Evolutionary conservation across 2,329 filamentous ascomycete genomes (phyloP).

Genomic region (Apiospora koreana): DNA sequence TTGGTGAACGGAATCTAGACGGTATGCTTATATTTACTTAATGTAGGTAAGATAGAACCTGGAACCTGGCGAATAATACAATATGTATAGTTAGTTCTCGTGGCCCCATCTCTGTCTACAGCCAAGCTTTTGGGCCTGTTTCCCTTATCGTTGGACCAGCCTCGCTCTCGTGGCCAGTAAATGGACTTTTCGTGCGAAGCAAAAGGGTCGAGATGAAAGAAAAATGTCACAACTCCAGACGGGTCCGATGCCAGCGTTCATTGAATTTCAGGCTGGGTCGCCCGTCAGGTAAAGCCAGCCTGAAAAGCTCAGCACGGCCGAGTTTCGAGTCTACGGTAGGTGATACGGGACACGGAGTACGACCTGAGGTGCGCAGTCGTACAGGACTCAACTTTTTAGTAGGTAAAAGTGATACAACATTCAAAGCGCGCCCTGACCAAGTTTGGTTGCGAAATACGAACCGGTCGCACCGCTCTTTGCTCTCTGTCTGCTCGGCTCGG

Average conservation of each 20-base stretch:
- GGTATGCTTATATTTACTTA: too few species aligned
- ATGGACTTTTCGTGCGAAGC: neutral
- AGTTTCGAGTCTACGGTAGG: neutral
- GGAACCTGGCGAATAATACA: neutral
- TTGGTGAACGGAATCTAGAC: too few species aligned
- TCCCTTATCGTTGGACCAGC: neutral
- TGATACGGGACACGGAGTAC: neutral
- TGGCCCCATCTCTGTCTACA: neutral
- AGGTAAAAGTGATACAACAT: neutral
- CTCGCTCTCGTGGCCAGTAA: neutral
- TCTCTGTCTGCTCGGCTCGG: too few species aligned
- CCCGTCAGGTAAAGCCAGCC: neutral
- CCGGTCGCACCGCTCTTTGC: neutral
- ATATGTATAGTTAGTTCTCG: neutral
- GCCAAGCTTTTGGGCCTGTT: neutral
- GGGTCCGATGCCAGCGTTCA: neutral
- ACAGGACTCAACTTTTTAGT: neutral
- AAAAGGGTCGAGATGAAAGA: neutral
- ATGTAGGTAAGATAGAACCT: too few species aligned
- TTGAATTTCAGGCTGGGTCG: neutral
- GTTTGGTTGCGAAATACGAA: neutral
- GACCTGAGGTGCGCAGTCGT: neutral
- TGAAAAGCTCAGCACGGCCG: neutral
- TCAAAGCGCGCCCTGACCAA: neutral
- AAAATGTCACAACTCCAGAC: neutral